Evolutionary conservation across 2,329 filamentous ascomycete genomes (phyloP).

Genomic region (Ophiosphaerella narmari): DNA sequence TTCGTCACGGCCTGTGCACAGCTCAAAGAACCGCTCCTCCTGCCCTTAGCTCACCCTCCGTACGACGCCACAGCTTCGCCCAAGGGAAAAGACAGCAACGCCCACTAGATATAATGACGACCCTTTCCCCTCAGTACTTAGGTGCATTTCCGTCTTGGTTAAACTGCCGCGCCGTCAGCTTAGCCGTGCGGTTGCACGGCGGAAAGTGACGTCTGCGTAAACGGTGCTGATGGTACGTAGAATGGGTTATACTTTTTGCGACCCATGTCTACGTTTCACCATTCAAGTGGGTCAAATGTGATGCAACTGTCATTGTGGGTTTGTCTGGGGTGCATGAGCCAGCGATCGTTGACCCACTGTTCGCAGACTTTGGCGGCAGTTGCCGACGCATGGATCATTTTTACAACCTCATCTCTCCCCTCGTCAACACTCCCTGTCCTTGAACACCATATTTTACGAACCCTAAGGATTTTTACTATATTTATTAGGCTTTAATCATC

Average conservation of each 20-base stretch:
- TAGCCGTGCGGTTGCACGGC: conserved; percentile 2
- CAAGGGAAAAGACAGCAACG: neutral
- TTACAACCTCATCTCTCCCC: conserved; percentile 3
- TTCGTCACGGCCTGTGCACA: neutral
- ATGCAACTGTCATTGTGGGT: conserved; percentile 7
- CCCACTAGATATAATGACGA: conserved; percentile 10
- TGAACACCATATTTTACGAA: neutral
- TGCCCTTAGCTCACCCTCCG: conserved; percentile 4
- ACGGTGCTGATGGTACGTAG: neutral
- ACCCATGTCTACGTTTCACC: neutral
- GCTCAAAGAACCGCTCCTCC: conserved; percentile 9
- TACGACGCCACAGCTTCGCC: conserved; percentile 17
- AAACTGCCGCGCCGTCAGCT: conserved; percentile 12
- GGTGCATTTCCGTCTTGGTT: conserved; percentile 3
- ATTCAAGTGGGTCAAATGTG: conserved; percentile 7
- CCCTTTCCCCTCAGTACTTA: conserved; percentile 12
- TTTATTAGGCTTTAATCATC: neutral
- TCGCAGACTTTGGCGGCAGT: conserved; percentile 1
- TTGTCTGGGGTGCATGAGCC: conserved; percentile 15
- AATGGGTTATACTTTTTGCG: neutral
- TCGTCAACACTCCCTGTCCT: neutral
- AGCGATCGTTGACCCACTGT: conserved; percentile 2
- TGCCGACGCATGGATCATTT: neutral
- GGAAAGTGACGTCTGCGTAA: too few relatives aligned
- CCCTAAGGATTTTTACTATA: neutral